phyloP scores from a whole-genome alignment of 768 basidiomycete species.

The Phlebiopsis gigantea region DNA sequence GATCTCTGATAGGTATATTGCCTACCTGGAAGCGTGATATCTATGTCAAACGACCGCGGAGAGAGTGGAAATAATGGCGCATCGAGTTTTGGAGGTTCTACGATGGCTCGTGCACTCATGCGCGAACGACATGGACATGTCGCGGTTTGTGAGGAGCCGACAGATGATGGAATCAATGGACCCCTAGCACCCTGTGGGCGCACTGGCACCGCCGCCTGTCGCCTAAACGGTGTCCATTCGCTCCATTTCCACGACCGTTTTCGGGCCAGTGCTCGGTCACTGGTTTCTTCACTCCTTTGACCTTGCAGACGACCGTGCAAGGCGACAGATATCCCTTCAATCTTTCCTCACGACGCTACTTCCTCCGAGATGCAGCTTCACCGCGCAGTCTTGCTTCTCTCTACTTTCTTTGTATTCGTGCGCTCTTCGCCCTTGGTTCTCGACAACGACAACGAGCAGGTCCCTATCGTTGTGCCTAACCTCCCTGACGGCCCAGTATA shows the following conservation, averaged over 20 bases:
- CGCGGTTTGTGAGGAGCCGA: too few species aligned
- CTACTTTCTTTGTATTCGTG: neutral
- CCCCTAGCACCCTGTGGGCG: neutral
- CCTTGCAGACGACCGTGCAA: neutral
- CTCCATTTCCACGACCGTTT: slow-evolving; percentile 3
- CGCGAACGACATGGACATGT: too few species aligned
- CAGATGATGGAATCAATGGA: too few species aligned
- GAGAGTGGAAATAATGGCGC: too few species aligned
- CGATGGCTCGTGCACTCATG: too few species aligned
- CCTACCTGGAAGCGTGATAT: too few species aligned
- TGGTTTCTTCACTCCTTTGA: slow-evolving; percentile 1
- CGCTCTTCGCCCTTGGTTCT: slow-evolving; percentile 2
- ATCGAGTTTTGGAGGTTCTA: too few species aligned
- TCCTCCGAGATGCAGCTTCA: neutral
- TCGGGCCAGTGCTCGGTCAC: slow-evolving; percentile 10
- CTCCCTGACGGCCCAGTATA: slow-evolving; percentile 3
- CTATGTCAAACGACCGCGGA: too few species aligned
- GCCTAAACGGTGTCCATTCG: neutral
- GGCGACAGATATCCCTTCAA: neutral
- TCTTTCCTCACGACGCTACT: neutral
- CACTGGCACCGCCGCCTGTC: neutral
- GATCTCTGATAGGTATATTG: too few species aligned
- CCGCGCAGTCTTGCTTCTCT: neutral
- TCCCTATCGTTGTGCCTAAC: neutral
- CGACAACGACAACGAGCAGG: neutral